Evolutionary conservation across 2,329 filamentous ascomycete genomes (phyloP).

Genomic region (Juglanconis juglandina): DNA sequence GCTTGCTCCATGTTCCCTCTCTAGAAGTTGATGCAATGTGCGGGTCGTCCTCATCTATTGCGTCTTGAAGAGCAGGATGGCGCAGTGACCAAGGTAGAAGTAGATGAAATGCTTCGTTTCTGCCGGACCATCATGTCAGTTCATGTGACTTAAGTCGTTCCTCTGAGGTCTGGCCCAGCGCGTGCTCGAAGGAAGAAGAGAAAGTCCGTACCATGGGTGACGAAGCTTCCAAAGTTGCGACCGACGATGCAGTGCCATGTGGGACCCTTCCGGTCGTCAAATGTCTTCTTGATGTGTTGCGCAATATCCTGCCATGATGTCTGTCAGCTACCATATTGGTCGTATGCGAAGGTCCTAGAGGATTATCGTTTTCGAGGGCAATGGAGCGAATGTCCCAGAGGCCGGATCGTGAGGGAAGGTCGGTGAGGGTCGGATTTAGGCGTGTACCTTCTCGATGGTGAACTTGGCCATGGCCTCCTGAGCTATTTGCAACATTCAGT

Average conservation of each 20-base stretch:
- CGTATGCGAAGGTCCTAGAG: not conserved
- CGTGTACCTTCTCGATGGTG: constrained; percentile 57
- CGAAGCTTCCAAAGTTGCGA: constrained; percentile 97
- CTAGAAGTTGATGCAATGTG: not conserved
- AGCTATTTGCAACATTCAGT: constrained; percentile 34
- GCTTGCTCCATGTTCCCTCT: not conserved
- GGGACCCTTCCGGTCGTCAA: constrained; percentile 92
- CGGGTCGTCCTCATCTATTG: constrained; percentile 55
- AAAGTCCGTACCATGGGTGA: constrained; percentile 76
- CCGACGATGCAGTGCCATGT: constrained; percentile 99
- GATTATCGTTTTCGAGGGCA: not conserved
- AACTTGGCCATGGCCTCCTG: constrained; percentile 63
- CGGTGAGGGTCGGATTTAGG: not conserved
- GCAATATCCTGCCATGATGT: constrained; percentile 71
- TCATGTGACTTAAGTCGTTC: not conserved
- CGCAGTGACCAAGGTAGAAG: constrained; percentile 98
- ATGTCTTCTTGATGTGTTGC: constrained; percentile 93
- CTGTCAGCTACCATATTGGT: constrained; percentile 8
- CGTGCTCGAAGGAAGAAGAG: not conserved
- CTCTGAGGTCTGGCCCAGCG: not conserved
- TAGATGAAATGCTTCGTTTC: constrained; percentile 99
- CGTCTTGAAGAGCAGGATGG: constrained; percentile 98
- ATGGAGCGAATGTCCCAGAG: not conserved
- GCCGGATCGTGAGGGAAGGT: not conserved
- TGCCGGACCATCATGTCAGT: constrained; percentile 34